Conservation (phyloP, 306 rosid species). For the Luffa acutangula region DNA sequence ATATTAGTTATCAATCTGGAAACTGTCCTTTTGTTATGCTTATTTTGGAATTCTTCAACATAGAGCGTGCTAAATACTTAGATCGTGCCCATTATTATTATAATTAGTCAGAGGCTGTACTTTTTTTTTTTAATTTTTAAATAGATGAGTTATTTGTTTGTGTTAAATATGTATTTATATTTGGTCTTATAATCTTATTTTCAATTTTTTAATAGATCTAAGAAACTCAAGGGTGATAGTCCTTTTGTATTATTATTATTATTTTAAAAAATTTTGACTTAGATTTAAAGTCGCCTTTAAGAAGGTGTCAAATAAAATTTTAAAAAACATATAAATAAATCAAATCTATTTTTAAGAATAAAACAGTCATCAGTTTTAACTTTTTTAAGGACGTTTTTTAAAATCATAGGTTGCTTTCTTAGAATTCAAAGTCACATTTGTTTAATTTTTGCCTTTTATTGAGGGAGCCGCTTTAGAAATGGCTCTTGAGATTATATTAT, state of each 20-base stretch:
- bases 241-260: no score
- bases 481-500: no score
- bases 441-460: no score
- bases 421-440: no score
- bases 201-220: not conserved
- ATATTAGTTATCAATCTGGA: not conserved
- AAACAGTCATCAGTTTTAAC: no score
- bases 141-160: no score
- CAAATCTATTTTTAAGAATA: no score
- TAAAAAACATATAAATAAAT: not conserved
- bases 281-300: not conserved
- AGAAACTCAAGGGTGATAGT: no score
- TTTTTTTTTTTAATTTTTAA: not conserved
- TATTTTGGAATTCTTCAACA: not conserved
- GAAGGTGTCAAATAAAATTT: not conserved
- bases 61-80: not conserved
- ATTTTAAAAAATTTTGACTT: not conserved
- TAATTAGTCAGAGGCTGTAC: not conserved
- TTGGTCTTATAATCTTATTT: not conserved
- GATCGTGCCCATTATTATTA: not conserved
- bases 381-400: no score
- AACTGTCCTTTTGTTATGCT: not conserved
- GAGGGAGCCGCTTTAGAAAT: no score
- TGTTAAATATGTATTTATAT: not conserved
- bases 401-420: no score